A percentile compares a stretch with the other conserved stretches of the same genome.
phyloP scores from a whole-genome alignment of 352 stramenopile species.

The Phytophthora pluvialis region DNA sequence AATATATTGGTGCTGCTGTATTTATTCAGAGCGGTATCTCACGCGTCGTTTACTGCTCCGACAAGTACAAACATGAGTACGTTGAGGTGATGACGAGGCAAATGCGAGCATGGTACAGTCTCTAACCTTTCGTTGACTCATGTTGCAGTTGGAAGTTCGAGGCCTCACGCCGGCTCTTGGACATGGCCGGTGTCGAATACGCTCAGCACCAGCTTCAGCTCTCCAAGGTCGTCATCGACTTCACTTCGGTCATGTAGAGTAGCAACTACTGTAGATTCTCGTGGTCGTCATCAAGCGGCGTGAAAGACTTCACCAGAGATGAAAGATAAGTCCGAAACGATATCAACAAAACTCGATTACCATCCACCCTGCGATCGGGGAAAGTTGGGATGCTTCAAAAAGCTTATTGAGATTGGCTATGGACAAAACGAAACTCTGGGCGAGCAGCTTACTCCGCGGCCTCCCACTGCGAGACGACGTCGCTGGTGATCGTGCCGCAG shows the following conservation, averaged over 20 bases:
- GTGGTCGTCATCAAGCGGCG: constrained; percentile 18
- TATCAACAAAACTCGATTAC: constrained; percentile 1
- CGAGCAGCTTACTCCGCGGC: constrained; percentile 35
- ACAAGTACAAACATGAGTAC: constrained; percentile 94
- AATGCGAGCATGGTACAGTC: not conserved
- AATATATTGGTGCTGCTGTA: not conserved
- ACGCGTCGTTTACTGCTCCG: constrained; percentile 96
- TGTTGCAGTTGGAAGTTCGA: constrained; percentile 83
- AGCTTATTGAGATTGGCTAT: constrained; percentile 27
- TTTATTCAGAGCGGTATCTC: constrained; percentile 91
- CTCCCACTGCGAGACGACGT: constrained; percentile 68
- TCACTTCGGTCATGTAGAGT: constrained; percentile 48
- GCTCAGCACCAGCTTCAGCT: constrained; percentile 64
- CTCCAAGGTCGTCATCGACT: constrained; percentile 75
- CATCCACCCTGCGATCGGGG: no score
- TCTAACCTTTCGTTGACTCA: constrained; percentile 22
- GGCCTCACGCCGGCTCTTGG: constrained; percentile 86
- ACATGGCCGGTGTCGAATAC: constrained; percentile 82
- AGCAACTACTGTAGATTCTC: not conserved
- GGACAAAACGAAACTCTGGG: constrained; percentile 19
- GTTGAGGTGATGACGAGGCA: constrained; percentile 10
- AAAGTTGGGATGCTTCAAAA: constrained; percentile 2
- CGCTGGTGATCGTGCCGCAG: constrained; percentile 48
- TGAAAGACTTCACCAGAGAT: not conserved
- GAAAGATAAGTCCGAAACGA: constrained; percentile 4